Conservation (phyloP, 1,139 yeast species). For the Nakaseomyces bracarensis region DNA sequence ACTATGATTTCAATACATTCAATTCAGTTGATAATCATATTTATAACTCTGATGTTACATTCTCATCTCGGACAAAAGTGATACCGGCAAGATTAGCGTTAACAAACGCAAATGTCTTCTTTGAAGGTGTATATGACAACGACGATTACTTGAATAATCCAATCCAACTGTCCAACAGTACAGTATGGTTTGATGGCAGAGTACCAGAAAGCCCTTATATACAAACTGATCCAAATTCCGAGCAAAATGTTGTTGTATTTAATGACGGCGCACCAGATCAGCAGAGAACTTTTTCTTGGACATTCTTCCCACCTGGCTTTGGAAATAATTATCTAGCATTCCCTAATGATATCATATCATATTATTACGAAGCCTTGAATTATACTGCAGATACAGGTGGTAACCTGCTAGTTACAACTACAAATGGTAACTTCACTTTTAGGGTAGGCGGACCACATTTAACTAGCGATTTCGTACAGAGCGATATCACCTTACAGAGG, state of each 20-base stretch:
- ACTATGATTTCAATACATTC: not conserved
- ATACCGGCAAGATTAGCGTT: not conserved
- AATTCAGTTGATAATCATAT: not conserved
- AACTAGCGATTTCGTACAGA: too few species aligned
- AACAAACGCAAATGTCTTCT: not conserved
- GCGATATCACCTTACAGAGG: too few species aligned
- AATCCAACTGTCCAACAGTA: not conserved
- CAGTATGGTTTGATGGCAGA: not conserved
- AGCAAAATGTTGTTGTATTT: not conserved
- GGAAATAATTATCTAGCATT: not conserved
- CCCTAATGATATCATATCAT: not conserved
- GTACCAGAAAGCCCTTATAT: not conserved
- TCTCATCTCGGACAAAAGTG: not conserved
- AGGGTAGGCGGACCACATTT: too few species aligned
- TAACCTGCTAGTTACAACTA: too few species aligned
- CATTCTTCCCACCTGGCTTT: not conserved
- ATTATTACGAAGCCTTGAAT: too few species aligned
- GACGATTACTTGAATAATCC: too few species aligned
- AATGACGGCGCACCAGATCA: not conserved
- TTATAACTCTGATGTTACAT: not conserved
- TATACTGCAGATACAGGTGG: too few species aligned
- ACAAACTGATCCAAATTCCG: not conserved
- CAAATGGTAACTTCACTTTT: too few species aligned
- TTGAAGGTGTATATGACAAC: not conserved
- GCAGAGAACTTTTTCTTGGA: not conserved